These are phyloP conservation scores for Nemania serpens DNA, from an alignment of 2,329 filamentous ascomycete species.

Conservation along the genomic window DNA sequence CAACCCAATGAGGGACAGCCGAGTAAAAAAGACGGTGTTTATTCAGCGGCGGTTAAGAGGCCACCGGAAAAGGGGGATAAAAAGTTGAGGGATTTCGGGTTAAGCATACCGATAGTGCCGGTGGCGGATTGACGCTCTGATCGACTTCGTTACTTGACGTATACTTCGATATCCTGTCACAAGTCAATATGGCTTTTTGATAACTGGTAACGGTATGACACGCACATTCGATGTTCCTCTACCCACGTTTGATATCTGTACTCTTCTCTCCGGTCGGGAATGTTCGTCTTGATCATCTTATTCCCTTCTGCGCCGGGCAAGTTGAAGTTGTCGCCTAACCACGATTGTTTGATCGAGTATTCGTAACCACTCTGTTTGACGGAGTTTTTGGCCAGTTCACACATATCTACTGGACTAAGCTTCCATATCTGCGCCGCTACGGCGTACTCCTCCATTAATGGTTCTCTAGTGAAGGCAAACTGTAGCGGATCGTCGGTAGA, in stretches of 20 bases:
- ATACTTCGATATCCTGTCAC: slow-evolving; percentile 35
- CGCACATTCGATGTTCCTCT: slow-evolving; percentile 84
- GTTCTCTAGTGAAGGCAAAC: slow-evolving; percentile 98
- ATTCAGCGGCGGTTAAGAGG: neutral
- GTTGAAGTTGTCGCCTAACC: slow-evolving; percentile 81
- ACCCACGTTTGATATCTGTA: slow-evolving; percentile 86
- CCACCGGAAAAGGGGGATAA: neutral
- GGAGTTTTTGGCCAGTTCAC: slow-evolving; percentile 93
- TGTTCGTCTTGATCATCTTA: slow-evolving; percentile 92
- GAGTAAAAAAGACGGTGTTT: neutral
- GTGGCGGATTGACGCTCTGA: slow-evolving; percentile 34
- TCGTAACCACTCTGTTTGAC: slow-evolving; percentile 96
- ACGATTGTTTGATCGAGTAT: slow-evolving; percentile 83
- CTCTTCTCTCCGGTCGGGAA: slow-evolving; percentile 88
- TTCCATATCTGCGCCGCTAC: slow-evolving; percentile 99
- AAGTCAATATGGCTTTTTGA: slow-evolving; percentile 17
- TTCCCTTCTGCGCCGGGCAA: slow-evolving; percentile 83
- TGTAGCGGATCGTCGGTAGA: slow-evolving; percentile 97
- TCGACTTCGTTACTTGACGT: slow-evolving; percentile 35
- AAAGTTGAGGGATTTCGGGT: neutral
- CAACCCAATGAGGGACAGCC: neutral
- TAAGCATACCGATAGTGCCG: slow-evolving; percentile 28
- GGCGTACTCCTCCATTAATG: slow-evolving; percentile 95
- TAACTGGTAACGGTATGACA: slow-evolving; percentile 26
- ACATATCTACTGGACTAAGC: slow-evolving; percentile 96